These are phyloP conservation scores for Babjeviella inositovora DNA, from an alignment of 805 yeast genomes.

Conservation along the genomic window DNA sequence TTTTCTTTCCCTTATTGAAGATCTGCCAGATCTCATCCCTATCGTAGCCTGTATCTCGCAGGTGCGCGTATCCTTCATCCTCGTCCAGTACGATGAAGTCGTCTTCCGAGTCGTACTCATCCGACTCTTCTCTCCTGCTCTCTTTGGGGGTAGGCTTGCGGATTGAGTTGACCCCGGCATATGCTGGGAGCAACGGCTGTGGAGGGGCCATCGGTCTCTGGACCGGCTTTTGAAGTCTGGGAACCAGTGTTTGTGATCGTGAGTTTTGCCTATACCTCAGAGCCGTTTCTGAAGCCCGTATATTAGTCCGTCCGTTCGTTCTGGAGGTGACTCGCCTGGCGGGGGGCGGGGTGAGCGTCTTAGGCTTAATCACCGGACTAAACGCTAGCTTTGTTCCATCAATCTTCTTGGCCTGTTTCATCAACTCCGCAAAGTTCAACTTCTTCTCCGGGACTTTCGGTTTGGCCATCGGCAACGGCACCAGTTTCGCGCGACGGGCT, in stretches of 20 bases:
- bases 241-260: too few relatives aligned
- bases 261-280: too few relatives aligned
- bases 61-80: constrained; percentile 13
- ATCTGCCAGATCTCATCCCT: constrained; percentile 84
- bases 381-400: constrained; percentile 29
- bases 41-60: constrained; percentile 35
- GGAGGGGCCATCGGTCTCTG: too few relatives aligned
- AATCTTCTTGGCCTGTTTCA: constrained; percentile 51
- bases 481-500: background rate
- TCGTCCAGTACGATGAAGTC: constrained; percentile 49
- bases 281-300: too few relatives aligned
- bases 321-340: too few relatives aligned
- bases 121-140: constrained; percentile 12
- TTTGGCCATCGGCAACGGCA: background rate
- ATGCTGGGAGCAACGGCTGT: too few relatives aligned
- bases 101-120: constrained; percentile 29
- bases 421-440: constrained; percentile 47
- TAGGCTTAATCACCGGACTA: too few relatives aligned
- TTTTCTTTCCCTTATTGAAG: constrained; percentile 48
- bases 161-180: too few relatives aligned
- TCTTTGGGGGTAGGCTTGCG: too few relatives aligned
- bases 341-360: constrained; percentile 1
- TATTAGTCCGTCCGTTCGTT: too few relatives aligned
- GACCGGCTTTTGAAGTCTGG: too few relatives aligned
- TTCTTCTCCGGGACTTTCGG: constrained; percentile 15